Base-by-base conservation (phyloP, 2,329 filamentous ascomycete species). In the Talaromyces sp. region DNA sequence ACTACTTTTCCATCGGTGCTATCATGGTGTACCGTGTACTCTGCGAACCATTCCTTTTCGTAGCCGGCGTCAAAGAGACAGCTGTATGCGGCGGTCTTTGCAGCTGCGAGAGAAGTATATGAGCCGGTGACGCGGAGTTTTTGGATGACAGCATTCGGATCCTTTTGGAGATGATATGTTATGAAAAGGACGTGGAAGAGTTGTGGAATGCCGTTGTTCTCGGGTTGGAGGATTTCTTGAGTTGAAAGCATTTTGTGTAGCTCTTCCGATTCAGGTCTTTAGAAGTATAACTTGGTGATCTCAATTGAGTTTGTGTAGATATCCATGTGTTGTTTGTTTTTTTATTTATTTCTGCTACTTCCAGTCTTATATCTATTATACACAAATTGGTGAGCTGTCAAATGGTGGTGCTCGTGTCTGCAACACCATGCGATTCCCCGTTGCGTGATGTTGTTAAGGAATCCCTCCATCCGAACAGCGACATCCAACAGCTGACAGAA, bases 11-110 rank as follows among this genome's bases (percentile, higher is more conserved):
- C 71, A 11, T 65, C 49, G 10, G 68, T 59, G 7, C 65, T 57
- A 3, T 68, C 68, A 22, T 68, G 68, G 10, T 71, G 70, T 13
- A 49, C 14, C 6, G 56, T n/a, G 65, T 73, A 75, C 16, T 66
- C 49, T 11, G 66, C 60, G 65, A 75, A 74, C 67, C 68, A 73
- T 61, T 74, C 72, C n/a, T 66, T 60, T 31, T 73, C 70, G 57
- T 73, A 75, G 3, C 72, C 73, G 5, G 37, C 45, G 57, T 65
- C 63, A 19, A 57, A 65, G 41, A 65, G 63, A n/a, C 56, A 57
- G 47, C 57, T 41, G 33, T 60, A 60, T 24, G 57, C 63, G 10
- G 57, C 47, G 33, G 57, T 45, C 49, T 65, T 65, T 16, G 63
- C 63, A 9, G 63, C 63, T 7, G 49, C 45, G 16, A 61, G 49